phyloP scores from a whole-genome alignment of 148 eudicot species.

The Silene latifolia region DNA sequence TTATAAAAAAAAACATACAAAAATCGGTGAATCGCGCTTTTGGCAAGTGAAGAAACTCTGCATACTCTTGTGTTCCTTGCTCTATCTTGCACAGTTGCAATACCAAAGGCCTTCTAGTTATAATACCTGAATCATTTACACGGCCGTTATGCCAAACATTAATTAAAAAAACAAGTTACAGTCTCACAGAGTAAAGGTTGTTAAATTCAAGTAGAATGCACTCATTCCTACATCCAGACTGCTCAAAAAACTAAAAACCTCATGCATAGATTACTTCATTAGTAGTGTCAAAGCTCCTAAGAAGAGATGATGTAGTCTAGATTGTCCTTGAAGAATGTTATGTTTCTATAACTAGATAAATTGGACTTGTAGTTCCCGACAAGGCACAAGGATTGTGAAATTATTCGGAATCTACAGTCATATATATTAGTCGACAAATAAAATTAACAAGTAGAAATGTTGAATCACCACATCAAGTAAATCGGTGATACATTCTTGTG shows the following conservation, averaged over 20 bases:
- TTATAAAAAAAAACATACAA: slow-evolving; percentile 43
- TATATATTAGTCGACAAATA: too few relatives aligned
- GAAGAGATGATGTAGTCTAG: neutral
- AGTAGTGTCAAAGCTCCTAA: neutral
- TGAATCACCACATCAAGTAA: too few relatives aligned
- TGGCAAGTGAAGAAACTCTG: slow-evolving; percentile 61
- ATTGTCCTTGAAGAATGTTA: too few relatives aligned
- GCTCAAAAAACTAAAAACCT: too few relatives aligned
- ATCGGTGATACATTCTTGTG: neutral
- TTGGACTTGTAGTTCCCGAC: too few relatives aligned
- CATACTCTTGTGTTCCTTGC: slow-evolving; percentile 51
- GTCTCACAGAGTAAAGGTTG: too few relatives aligned
- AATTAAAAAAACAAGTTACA: too few relatives aligned
- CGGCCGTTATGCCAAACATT: neutral
- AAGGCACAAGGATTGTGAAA: neutral
- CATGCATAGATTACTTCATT: neutral
- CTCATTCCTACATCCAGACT: too few relatives aligned
- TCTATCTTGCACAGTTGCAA: slow-evolving; percentile 56
- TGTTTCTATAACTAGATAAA: too few relatives aligned
- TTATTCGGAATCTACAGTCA: neutral
- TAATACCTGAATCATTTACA: slow-evolving; percentile 45
- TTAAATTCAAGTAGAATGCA: too few relatives aligned
- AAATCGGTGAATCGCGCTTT: slow-evolving; percentile 46
- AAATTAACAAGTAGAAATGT: too few relatives aligned
- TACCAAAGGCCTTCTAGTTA: slow-evolving; percentile 68